Conservation (phyloP, 2,329 filamentous ascomycete genomes). For the Leptographium procerum region DNA sequence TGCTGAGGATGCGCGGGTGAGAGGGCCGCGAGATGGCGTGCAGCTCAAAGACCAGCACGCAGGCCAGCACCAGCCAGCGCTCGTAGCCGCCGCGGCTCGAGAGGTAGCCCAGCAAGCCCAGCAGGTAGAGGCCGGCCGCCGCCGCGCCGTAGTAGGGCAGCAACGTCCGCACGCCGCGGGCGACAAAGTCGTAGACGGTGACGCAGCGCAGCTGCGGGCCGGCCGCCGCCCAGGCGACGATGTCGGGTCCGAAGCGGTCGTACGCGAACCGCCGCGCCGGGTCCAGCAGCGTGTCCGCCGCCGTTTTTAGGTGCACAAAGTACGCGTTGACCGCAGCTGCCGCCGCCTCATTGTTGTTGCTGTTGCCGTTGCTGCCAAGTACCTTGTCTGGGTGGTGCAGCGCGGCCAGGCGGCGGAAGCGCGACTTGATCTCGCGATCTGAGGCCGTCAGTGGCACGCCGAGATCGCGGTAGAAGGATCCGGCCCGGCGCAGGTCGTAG, state of each 20-base stretch:
- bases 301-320: constrained; percentile 76
- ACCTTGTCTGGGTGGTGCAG: constrained; percentile 79
- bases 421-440: constrained; percentile 69
- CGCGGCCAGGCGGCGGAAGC: constrained; percentile 66
- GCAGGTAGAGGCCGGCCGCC: constrained; percentile 44
- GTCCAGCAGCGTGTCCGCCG: constrained; percentile 72
- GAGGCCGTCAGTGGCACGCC: constrained; percentile 56
- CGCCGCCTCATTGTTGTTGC: constrained; percentile 15
- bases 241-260: constrained; percentile 71
- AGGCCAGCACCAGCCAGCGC: constrained; percentile 47
- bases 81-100: constrained; percentile 57
- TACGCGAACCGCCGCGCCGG: constrained; percentile 74
- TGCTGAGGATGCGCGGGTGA: constrained; percentile 30
- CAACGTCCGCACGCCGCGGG: constrained; percentile 42
- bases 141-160: constrained; percentile 50
- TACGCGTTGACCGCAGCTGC: constrained; percentile 27
- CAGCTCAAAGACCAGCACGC: constrained; percentile 45
- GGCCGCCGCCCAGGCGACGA: constrained; percentile 47
- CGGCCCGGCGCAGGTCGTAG: constrained; percentile 58
- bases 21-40: constrained; percentile 42
- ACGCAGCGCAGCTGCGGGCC: constrained; percentile 32
- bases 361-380: constrained; percentile 15
- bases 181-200: constrained; percentile 62
- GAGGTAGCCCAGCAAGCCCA: constrained; percentile 56
- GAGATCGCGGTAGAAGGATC: constrained; percentile 72